A percentile compares a stretch with the other conserved stretches of the same genome.
These are phyloP conservation scores for Dactylellina leptospora DNA, from an alignment of 2,329 filamentous ascomycete genomes.

Conservation along the genomic window DNA sequence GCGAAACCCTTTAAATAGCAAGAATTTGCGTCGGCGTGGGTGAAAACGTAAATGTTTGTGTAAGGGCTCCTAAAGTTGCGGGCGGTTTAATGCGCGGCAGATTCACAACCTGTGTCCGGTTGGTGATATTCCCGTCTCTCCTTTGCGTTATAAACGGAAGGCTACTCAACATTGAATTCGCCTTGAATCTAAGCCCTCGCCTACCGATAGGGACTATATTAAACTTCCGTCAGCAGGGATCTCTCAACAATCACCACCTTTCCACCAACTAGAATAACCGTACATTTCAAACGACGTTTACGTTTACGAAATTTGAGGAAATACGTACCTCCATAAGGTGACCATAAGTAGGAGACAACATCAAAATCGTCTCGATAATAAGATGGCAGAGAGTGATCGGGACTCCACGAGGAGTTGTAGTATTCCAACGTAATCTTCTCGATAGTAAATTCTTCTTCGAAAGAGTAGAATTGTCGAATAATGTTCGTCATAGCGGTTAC, in stretches of 20 bases:
- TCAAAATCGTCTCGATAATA: conserved; percentile 17
- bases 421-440: conserved; percentile 1
- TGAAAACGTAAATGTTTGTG: no score
- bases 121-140: not conserved
- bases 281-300: not conserved
- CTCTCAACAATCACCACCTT: no score
- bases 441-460: conserved; percentile 1
- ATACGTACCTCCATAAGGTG: conserved; percentile 3
- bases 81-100: not conserved
- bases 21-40: no score
- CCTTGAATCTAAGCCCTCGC: not conserved
- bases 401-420: not conserved
- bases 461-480: conserved; percentile 4
- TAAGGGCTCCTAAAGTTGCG: no score
- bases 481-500: not conserved
- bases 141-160: not conserved
- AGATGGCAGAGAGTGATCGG: conserved; percentile 4
- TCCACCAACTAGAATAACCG: no score
- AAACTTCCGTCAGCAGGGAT: no score
- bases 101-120: conserved; percentile 1
- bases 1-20: no score
- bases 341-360: conserved; percentile 11
- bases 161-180: not conserved
- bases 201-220: not conserved
- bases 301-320: not conserved